Evolutionary conservation across 805 yeast genomes (phyloP).

Genomic region (Ogataea salicorniae): DNA sequence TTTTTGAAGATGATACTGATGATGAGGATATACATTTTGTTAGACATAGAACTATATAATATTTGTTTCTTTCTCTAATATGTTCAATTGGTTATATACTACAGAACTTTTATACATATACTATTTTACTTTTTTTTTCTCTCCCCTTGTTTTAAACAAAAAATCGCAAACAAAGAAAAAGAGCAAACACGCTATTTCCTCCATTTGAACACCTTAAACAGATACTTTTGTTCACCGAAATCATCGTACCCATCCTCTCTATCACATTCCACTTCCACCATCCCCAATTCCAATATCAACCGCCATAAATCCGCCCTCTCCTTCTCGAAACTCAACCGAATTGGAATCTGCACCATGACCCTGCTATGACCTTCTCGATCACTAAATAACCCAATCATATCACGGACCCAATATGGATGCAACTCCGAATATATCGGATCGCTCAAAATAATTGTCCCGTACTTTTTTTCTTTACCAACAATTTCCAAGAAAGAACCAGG

Average conservation of each 20-base stretch:
- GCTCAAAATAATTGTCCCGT: slow-evolving; percentile 63
- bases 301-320: slow-evolving; percentile 62
- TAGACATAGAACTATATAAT: slow-evolving; percentile 8
- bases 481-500: slow-evolving; percentile 35
- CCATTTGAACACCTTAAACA: slow-evolving; percentile 37
- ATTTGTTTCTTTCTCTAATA: not conserved
- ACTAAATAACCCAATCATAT: slow-evolving; percentile 47
- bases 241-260: slow-evolving; percentile 74
- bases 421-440: slow-evolving; percentile 85
- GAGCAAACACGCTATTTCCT: not conserved
- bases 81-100: not conserved
- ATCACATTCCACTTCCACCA: slow-evolving; percentile 31
- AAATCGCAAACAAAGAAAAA: too few species aligned
- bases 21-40: not conserved
- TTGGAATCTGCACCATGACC: slow-evolving; percentile 71
- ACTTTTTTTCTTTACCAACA: slow-evolving; percentile 25
- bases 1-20: not conserved
- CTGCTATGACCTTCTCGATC: slow-evolving; percentile 28
- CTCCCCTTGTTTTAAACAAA: not conserved
- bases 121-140: not conserved
- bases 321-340: slow-evolving; percentile 57
- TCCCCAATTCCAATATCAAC: slow-evolving; percentile 37
- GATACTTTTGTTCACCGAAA: slow-evolving; percentile 67
- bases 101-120: not conserved
- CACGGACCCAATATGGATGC: slow-evolving; percentile 71